Percentiles rank a stretch among this genome's conserved stretches.
These are phyloP conservation scores for Globisporangium paddicum DNA, from an alignment of 352 stramenopile genomes.

Conservation along the genomic window DNA sequence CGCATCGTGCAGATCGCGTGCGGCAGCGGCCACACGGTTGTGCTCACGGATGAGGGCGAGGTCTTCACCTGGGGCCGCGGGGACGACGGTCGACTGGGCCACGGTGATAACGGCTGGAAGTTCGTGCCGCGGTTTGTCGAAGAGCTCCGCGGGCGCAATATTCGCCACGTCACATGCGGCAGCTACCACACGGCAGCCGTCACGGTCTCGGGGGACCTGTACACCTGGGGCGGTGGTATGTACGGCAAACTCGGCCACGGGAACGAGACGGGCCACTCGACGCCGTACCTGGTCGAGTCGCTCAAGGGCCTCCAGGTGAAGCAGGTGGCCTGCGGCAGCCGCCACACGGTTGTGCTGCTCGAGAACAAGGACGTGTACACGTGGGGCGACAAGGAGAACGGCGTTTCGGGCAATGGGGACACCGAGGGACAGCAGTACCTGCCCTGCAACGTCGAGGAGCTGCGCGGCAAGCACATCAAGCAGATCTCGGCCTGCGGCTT, in stretches of 20 bases:
- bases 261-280: conserved; percentile 93
- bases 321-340: conserved; percentile 93
- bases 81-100: conserved; percentile 86
- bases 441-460: conserved; percentile 86
- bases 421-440: conserved; percentile 95
- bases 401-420: conserved; percentile 92
- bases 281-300: conserved; percentile 91
- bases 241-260: conserved; percentile 93
- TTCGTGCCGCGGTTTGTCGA: conserved; percentile 94
- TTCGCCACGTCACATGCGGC: conserved; percentile 92
- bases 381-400: conserved; percentile 96
- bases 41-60: conserved; percentile 85
- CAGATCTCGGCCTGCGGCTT: conserved; percentile 89
- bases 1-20: conserved; percentile 87
- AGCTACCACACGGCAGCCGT: conserved; percentile 96
- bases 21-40: conserved; percentile 85
- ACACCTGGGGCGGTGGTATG: conserved; percentile 94
- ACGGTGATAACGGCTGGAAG: conserved; percentile 96
- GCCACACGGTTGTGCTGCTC: conserved; percentile 92
- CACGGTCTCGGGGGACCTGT: conserved; percentile 91
- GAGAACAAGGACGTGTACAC: conserved; percentile 90
- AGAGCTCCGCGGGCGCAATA: conserved; percentile 86
- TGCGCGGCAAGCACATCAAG: conserved; percentile 82
- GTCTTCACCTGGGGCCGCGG: conserved; percentile 90
- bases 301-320: conserved; percentile 88